These are phyloP conservation scores for Dactylonectria estremocensis DNA, from an alignment of 2,329 filamentous ascomycete species.

Conservation along the genomic window DNA sequence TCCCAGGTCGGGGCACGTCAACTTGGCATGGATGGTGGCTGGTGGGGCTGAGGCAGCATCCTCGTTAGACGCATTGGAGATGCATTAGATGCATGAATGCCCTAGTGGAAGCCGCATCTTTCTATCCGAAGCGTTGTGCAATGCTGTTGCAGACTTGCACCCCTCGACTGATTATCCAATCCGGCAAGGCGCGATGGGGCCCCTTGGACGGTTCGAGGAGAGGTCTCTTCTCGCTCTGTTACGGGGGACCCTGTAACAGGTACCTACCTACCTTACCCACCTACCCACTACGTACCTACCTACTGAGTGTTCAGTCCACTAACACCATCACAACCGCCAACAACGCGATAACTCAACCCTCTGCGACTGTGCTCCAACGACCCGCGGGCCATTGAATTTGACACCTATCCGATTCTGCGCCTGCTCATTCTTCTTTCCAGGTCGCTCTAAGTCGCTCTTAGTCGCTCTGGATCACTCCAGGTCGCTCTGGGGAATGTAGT, in stretches of 20 bases:
- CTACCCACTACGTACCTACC: too few species aligned
- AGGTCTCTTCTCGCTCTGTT: neutral
- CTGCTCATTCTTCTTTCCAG: constrained; percentile 10
- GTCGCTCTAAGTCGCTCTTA: too few species aligned
- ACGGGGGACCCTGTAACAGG: too few species aligned
- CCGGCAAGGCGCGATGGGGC: neutral
- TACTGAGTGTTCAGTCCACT: constrained; percentile 28
- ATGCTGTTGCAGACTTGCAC: neutral
- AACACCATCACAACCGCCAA: constrained; percentile 41
- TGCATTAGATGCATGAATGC: constrained; percentile 5
- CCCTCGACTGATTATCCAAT: constrained; percentile 1
- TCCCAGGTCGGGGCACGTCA: constrained; percentile 25
- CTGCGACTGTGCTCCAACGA: constrained; percentile 20
- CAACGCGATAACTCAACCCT: constrained; percentile 26
- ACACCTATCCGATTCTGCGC: constrained; percentile 21
- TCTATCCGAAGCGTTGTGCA: neutral
- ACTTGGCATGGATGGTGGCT: constrained; percentile 33
- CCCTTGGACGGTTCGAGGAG: neutral
- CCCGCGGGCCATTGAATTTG: constrained; percentile 28
- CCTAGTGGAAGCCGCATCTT: neutral
- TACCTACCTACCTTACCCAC: too few species aligned
- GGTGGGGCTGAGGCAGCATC: constrained; percentile 28
- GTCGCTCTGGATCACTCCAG: neutral
- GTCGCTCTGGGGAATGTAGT: constrained; percentile 35
- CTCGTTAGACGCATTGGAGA: constrained; percentile 12